phyloP scores from a whole-genome alignment of 164 flowering plant genomes.

The Cinnamomum micranthum region DNA sequence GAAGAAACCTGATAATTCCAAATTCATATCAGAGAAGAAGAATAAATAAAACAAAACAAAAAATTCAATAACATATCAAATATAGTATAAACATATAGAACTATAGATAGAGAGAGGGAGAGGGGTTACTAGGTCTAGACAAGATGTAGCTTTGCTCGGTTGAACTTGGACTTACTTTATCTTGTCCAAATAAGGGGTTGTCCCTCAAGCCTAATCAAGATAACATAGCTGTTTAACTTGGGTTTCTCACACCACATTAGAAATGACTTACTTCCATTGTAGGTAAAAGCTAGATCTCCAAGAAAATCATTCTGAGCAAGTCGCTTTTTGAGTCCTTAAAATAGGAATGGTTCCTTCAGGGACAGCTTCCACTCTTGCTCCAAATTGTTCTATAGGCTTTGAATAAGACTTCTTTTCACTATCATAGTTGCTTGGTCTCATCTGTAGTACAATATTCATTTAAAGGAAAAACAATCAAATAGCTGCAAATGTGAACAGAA shows the following conservation, averaged over 20 bases:
- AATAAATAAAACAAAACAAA: neutral
- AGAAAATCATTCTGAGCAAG: neutral
- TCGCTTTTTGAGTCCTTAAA: slow-evolving; percentile 22
- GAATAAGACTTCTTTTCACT: neutral
- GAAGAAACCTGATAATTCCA: neutral
- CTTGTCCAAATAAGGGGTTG: neutral
- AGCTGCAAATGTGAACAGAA: too few relatives aligned
- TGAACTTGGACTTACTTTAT: neutral
- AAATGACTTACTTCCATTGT: neutral
- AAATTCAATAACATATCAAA: neutral
- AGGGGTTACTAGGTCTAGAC: neutral
- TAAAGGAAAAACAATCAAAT: too few relatives aligned
- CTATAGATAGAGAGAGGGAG: neutral
- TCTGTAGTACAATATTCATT: neutral
- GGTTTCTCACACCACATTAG: neutral
- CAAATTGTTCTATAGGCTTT: slow-evolving; percentile 28
- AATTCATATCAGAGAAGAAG: neutral
- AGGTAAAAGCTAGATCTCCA: neutral
- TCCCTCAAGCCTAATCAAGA: neutral
- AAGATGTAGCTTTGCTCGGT: neutral
- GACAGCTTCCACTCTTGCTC: slow-evolving; percentile 55
- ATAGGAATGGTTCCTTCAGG: slow-evolving; percentile 52
- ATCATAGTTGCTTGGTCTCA: slow-evolving; percentile 1
- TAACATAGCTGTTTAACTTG: neutral
- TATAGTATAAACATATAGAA: neutral